Evolutionary conservation across 2,329 filamentous ascomycete genomes (phyloP).

Genomic region (Microdochium paspali): DNA sequence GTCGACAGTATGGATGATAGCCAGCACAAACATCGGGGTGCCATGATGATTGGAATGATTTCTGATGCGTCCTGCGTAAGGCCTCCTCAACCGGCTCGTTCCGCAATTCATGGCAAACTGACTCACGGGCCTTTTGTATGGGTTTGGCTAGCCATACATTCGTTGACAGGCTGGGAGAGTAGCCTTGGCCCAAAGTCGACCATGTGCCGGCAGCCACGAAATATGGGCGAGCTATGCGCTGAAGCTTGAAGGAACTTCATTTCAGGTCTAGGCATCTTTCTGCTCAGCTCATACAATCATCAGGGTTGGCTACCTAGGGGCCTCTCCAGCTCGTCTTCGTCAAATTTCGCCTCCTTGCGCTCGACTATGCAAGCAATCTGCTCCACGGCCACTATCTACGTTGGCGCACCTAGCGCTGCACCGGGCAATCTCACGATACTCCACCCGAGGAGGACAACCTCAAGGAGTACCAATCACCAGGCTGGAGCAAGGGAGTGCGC

Average conservation of each 20-base stretch:
- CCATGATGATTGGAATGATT: too few species aligned
- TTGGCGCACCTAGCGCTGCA: background rate
- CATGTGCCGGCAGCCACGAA: too few species aligned
- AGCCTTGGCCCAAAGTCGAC: too few species aligned
- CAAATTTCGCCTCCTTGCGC: background rate
- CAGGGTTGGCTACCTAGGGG: background rate
- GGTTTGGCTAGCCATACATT: too few species aligned
- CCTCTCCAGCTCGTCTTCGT: background rate
- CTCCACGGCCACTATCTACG: background rate
- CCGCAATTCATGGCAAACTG: too few species aligned
- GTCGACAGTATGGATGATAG: background rate
- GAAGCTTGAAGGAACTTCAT: too few species aligned
- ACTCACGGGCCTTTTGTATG: too few species aligned
- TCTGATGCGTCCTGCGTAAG: too few species aligned
- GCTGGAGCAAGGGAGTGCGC: background rate
- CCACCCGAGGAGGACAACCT: background rate
- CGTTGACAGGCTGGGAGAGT: too few species aligned
- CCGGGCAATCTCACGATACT: background rate
- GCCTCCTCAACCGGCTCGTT: too few species aligned
- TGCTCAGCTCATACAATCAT: background rate
- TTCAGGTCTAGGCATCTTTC: too few species aligned
- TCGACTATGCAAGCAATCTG: background rate
- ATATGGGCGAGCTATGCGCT: too few species aligned
- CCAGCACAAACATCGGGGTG: background rate
- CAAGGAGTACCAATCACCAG: background rate